A percentile compares a stretch with the other conserved stretches of the same genome.
These are phyloP conservation scores for Quillaja saponaria DNA, from an alignment of 306 rosid species.

Conservation along the genomic window DNA sequence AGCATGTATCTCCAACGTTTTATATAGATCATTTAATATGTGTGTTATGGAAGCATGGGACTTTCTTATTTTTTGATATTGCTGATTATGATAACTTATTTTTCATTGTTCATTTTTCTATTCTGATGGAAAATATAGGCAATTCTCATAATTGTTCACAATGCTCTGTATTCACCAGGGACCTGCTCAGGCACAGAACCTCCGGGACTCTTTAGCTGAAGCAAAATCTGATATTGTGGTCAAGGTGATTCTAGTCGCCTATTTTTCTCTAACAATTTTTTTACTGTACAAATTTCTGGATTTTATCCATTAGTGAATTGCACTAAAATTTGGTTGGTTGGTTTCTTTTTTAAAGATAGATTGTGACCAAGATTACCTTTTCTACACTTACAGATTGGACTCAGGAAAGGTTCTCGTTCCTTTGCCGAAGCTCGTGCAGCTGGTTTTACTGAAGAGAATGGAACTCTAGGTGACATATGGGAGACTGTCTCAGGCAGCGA, in stretches of 20 bases:
- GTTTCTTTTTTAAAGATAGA: neutral
- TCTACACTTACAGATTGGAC: constrained; percentile 68
- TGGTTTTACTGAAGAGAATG: constrained; percentile 89
- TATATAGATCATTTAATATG: neutral
- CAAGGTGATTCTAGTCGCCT: constrained; percentile 55
- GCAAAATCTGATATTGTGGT: constrained; percentile 89
- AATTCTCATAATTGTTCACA: neutral
- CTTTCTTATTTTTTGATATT: neutral
- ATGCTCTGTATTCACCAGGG: constrained; percentile 48
- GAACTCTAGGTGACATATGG: constrained; percentile 91
- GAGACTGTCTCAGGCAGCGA: constrained; percentile 85
- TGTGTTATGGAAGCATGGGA: neutral
- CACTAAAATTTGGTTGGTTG: neutral
- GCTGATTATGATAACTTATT: neutral
- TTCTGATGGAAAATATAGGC: neutral
- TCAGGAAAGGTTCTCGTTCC: constrained; percentile 92
- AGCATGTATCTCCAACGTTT: constrained; percentile 4
- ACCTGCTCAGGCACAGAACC: constrained; percentile 98
- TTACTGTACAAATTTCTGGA: neutral
- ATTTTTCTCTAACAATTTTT: neutral
- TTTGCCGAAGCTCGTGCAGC: constrained; percentile 84
- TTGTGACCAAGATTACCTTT: constrained; percentile 3
- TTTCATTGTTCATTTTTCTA: neutral
- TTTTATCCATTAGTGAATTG: neutral
- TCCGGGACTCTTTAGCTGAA: constrained; percentile 83